Evolutionary conservation across 352 stramenopile genomes (phyloP), one percentile per base, ranked within the genome.

Genomic region (Phytophthora europaea): DNA sequence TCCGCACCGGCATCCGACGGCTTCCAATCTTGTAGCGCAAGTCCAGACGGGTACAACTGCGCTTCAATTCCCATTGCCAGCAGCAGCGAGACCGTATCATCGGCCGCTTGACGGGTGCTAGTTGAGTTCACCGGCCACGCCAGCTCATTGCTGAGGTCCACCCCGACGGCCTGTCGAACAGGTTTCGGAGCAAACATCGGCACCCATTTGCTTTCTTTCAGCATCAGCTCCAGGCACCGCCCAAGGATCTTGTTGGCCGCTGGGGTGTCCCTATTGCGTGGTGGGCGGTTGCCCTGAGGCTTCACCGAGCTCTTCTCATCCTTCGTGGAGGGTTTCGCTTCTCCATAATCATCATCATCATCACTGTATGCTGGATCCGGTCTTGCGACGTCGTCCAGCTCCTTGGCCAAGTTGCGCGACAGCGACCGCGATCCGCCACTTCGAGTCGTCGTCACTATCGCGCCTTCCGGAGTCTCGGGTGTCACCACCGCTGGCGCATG

Each of bases 81-180:
- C 4, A 66, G 31, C 2, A 58, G 22, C 6, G 20, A 38, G 13
- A 66, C 59, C 9, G 10, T 66, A 20, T 66, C 59, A 2, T 26
- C 26, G 18, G 47, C 59, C 0, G 58, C 59, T 38, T 66, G 59
- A 4, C n/a, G 45, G 22, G 28, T 51, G 47, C 47, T 66, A 3
- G 45, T 58, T 33, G 26, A 51, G 6, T 50, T 58, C 7, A 58
- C 31, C 4, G 47, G 59, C 1, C 18, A 43, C 1, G 28, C 26
- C 0, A 65, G 18, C 22, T 65, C 18, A 6, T 22, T 18, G 1
- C 26, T 36, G 2, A 66, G 4, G 9, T 52, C 59, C 10, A 28
- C 20, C 59, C 47, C 52, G 2, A 48, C n/a, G 1, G 47, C 47
- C 33, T 66, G 47, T 1, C 31, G 59, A 4, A 36, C 47, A 16